These are phyloP conservation scores for Penicillium psychrosexuale DNA, from an alignment of 2,329 filamentous ascomycete genomes.

Conservation along the genomic window DNA sequence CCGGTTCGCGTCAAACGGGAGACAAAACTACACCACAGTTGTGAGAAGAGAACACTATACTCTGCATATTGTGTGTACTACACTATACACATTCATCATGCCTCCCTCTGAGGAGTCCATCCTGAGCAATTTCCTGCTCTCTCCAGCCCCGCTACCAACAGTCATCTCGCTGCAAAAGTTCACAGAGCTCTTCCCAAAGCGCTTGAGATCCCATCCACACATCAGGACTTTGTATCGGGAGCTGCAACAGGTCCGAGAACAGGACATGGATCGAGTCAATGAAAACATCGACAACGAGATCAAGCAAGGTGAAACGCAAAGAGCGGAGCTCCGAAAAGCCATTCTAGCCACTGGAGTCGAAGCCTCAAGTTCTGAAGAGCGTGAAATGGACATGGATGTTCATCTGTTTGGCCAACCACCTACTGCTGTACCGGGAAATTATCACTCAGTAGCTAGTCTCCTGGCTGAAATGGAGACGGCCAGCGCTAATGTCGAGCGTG, in stretches of 20 bases:
- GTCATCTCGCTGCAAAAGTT: conserved; percentile 73
- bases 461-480: conserved; percentile 68
- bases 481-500: conserved; percentile 61
- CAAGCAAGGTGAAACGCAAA: conserved; percentile 36
- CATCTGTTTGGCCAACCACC: conserved; percentile 59
- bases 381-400: conserved; percentile 47
- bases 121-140: conserved; percentile 72
- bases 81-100: conserved; percentile 48
- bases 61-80: background rate
- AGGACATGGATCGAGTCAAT: conserved; percentile 65
- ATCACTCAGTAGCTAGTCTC: conserved; percentile 63
- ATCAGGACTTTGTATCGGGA: conserved; percentile 73
- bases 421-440: conserved; percentile 36
- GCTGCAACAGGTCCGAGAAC: conserved; percentile 69
- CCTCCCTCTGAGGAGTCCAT: conserved; percentile 71
- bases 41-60: background rate
- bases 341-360: conserved; percentile 32
- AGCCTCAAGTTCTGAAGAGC: conserved; percentile 32
- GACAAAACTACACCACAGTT: background rate
- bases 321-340: conserved; percentile 38
- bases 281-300: conserved; percentile 47
- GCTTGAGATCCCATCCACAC: conserved; percentile 63
- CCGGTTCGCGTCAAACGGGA: background rate
- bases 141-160: conserved; percentile 69
- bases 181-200: conserved; percentile 69